Base-by-base conservation (phyloP, 176 grass and related monocot genomes). In the Sorghum bicolor region DNA sequence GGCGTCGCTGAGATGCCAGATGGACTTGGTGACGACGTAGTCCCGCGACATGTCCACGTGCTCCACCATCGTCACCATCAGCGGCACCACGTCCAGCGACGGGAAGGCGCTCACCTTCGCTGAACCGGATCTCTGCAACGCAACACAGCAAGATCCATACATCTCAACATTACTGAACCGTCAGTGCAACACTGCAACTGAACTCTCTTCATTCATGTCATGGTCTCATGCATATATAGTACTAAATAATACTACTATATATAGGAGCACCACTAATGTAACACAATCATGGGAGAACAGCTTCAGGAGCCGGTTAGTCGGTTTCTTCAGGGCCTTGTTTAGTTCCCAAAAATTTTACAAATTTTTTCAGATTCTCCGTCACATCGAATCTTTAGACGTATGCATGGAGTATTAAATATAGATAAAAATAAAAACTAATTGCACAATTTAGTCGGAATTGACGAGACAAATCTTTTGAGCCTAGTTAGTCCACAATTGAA, bases 1-100 rank as follows among this genome's bases (percentile, higher is more conserved):
- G 10, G 70, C 48, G 72, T 97, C 95, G 76, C 90, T 93, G 86
- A 97, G 84, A 72, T 97, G 95, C 88, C 88, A 97, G 73, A 94
- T 90, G 19, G 92, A 93, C 65, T 97, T 94, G 90, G 84, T 79
- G 24, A 94, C 92, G 44, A 94, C 75, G 78, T 87, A 97, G 85
- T 97, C 92, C 64, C 92, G 76, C 63, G 86, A 85, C 16, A 71
- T 43, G 15, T 79, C 85, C 6, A 95, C 95, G 36, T 98, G 95
- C 20, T 95, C 90, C 64, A 93, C 76, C 88, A 97, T 97, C 75
- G 86, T 66, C 36, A 78, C 92, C 92, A 94, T 94, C 80, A 95
- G 84, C 52, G 95, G 91, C 75, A 90, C 90, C 76, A 74, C 67
- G 45, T 86, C 79, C 44, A 93, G 76, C 28, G 95, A 91, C n/a